Evolutionary conservation across 2,329 filamentous ascomycete species (phyloP).

Genomic region (Lecanicillium sp.): DNA sequence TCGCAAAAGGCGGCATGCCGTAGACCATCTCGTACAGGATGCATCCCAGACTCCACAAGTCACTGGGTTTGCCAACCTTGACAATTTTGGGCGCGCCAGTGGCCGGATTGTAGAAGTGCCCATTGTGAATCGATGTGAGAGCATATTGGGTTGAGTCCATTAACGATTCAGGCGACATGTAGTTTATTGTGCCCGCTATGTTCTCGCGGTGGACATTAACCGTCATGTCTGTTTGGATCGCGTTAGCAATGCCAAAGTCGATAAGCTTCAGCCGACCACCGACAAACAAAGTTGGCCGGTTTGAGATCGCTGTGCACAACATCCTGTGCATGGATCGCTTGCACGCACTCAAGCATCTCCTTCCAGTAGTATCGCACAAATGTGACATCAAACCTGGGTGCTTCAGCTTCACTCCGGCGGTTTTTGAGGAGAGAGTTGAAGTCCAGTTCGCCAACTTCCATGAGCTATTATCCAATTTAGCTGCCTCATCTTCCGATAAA

Average conservation of each 20-base stretch:
- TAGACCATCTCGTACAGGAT: conserved; percentile 94
- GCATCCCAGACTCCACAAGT: conserved; percentile 84
- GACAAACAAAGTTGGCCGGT: conserved; percentile 81
- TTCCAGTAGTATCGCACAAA: conserved; percentile 70
- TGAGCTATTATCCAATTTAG: background rate
- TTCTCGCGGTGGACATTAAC: conserved; percentile 85
- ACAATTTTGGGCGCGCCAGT: background rate
- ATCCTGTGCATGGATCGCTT: conserved; percentile 71
- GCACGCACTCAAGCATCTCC: conserved; percentile 90
- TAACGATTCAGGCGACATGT: conserved; percentile 87
- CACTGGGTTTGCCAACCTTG: conserved; percentile 70
- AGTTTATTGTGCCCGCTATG: conserved; percentile 86
- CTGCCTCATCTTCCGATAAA: no score
- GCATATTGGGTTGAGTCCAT: conserved; percentile 42
- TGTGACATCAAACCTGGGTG: background rate
- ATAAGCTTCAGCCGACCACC: conserved; percentile 80
- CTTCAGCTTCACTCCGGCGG: background rate
- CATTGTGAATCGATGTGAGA: background rate
- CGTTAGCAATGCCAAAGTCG: conserved; percentile 88
- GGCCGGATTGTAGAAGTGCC: no score
- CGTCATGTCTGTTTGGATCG: conserved; percentile 80
- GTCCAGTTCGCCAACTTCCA: conserved; percentile 3
- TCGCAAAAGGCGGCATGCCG: conserved; percentile 74
- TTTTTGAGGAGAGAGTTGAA: background rate
- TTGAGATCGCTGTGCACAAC: conserved; percentile 90